These are phyloP conservation scores for Didymella segeticola DNA, from an alignment of 2,329 filamentous ascomycete genomes.

Conservation along the genomic window DNA sequence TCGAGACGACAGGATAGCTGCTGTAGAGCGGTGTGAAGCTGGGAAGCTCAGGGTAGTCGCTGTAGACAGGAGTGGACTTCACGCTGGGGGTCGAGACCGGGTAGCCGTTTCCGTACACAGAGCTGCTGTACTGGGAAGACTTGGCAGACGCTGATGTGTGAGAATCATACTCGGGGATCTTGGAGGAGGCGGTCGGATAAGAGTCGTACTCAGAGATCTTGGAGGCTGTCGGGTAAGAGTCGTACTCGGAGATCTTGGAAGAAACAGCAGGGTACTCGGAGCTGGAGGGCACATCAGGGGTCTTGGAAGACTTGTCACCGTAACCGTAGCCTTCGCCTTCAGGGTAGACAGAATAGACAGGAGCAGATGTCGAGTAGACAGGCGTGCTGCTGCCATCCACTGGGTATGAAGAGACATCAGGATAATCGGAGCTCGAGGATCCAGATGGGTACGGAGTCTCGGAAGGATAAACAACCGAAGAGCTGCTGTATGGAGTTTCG, in stretches of 20 bases:
- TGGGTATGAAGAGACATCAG: slow-evolving; percentile 5
- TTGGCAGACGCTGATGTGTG: not conserved
- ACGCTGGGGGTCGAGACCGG: slow-evolving; percentile 6
- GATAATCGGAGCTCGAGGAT: slow-evolving; percentile 4
- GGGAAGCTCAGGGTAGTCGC: slow-evolving; percentile 19
- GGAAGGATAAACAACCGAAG: not conserved
- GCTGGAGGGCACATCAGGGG: slow-evolving; percentile 1
- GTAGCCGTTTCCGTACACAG: slow-evolving; percentile 3
- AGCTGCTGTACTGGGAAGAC: not conserved
- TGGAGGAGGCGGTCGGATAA: not conserved
- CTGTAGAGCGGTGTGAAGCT: slow-evolving; percentile 18
- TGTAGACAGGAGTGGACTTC: slow-evolving; percentile 10
- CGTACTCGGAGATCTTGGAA: not conserved
- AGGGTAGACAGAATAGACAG: slow-evolving; percentile 13
- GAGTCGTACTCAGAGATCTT: not conserved
- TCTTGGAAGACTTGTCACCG: not conserved
- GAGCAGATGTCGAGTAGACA: slow-evolving; percentile 14
- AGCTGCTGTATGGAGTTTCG: slow-evolving; percentile 5
- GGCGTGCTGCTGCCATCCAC: slow-evolving; percentile 6
- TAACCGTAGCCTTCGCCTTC: slow-evolving; percentile 1
- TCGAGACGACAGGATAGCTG: slow-evolving; percentile 15
- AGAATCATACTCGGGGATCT: not conserved
- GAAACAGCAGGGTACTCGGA: not conserved
- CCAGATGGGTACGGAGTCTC: slow-evolving; percentile 2
- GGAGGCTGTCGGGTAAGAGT: not conserved